Conservation (phyloP, 805 yeast species). For the Starmerella lactis-condensi region DNA sequence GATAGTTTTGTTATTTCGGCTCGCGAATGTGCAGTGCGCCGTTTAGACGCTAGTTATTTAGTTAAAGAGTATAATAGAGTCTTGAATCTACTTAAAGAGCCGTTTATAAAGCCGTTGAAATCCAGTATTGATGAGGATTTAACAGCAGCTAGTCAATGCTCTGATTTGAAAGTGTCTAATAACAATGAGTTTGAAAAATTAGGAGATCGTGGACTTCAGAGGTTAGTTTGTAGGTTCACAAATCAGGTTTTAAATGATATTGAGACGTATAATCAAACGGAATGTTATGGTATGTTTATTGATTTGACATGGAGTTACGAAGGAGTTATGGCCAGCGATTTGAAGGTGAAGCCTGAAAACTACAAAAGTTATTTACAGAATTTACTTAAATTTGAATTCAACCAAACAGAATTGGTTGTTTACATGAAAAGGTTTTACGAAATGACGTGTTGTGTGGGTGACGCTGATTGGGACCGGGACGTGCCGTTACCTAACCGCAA, state of each 20-base stretch:
- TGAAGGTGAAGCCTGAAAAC: slow-evolving; percentile 6
- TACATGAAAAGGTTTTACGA: slow-evolving; percentile 35
- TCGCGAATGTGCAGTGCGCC: slow-evolving; percentile 9
- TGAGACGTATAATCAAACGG: slow-evolving; percentile 33
- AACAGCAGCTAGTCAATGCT: neutral
- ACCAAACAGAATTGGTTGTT: slow-evolving; percentile 26
- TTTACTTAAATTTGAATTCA: slow-evolving; percentile 21
- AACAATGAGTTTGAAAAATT: neutral
- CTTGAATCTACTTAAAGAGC: neutral
- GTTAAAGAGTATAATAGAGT: slow-evolving; percentile 1
- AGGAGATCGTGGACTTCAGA: slow-evolving; percentile 3
- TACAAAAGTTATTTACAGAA: slow-evolving; percentile 35
- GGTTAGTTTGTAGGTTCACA: slow-evolving; percentile 17
- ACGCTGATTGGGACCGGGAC: neutral
- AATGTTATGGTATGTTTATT: slow-evolving; percentile 36
- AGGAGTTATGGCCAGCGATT: neutral
- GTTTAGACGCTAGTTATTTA: slow-evolving; percentile 8
- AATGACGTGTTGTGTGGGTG: slow-evolving; percentile 33
- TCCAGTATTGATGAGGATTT: slow-evolving; percentile 6
- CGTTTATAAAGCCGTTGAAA: neutral
- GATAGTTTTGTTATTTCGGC: slow-evolving; percentile 2
- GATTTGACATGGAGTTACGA: slow-evolving; percentile 21
- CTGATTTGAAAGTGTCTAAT: neutral
- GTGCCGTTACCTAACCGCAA: neutral
- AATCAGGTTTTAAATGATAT: slow-evolving; percentile 10